phyloP scores from a whole-genome alignment of 1,284 basidiomycete species.

The Cutaneotrichosporon daszewskae region DNA sequence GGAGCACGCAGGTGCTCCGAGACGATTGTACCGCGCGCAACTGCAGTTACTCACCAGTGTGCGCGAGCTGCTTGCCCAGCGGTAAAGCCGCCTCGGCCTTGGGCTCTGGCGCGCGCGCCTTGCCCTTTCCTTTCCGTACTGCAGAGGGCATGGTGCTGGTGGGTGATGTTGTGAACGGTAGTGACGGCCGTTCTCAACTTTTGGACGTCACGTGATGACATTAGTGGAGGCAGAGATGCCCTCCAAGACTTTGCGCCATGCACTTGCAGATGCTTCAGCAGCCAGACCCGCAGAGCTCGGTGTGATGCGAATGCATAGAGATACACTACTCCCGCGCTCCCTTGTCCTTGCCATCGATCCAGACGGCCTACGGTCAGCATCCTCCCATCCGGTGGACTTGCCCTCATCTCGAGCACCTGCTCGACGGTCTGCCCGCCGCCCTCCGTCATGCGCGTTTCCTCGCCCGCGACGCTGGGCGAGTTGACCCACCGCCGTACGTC shows the following conservation, averaged over 20 bases:
- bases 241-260: too few species aligned
- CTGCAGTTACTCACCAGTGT: slow-evolving; percentile 60
- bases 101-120: slow-evolving; percentile 33
- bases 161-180: neutral
- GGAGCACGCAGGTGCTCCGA: too few species aligned
- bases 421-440: slow-evolving; percentile 42
- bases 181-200: too few species aligned
- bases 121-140: slow-evolving; percentile 23
- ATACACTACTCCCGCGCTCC: slow-evolving; percentile 10
- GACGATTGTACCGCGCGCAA: too few species aligned
- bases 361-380: slow-evolving; percentile 6
- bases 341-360: slow-evolving; percentile 15
- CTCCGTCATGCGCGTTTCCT: slow-evolving; percentile 53
- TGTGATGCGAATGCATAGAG: too few species aligned
- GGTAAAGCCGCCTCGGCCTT: slow-evolving; percentile 50
- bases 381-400: neutral
- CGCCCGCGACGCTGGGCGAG: slow-evolving; percentile 61
- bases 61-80: slow-evolving; percentile 81
- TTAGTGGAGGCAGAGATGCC: too few species aligned
- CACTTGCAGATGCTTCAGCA: too few species aligned
- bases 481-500: slow-evolving; percentile 60
- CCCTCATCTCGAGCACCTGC: slow-evolving; percentile 52
- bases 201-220: too few species aligned
- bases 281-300: too few species aligned
- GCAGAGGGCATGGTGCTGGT: too few species aligned